Base-by-base conservation (phyloP, 257 asterid genomes). In the Phtheirospermum japonicum region DNA sequence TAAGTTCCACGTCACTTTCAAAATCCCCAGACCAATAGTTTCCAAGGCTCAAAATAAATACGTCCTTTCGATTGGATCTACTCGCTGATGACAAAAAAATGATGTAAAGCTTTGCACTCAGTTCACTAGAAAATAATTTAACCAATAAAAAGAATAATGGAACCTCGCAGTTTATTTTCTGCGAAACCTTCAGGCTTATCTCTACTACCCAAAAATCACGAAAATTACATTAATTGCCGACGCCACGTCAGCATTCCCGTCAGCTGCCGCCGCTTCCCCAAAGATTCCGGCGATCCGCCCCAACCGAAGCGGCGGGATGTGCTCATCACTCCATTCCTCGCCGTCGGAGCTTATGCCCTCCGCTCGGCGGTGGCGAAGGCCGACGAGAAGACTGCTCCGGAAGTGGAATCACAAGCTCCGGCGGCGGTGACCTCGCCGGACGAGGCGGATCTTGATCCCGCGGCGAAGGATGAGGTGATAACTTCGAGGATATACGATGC, bases 401-500 rank as follows among this genome's bases (percentile, higher is more conserved):
- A 65, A 45, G 59, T 67, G 55, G 63, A 58, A 17, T 68, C 10
- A 17, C 45, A 37, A 43, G 12, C 49, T 14, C 56, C 61, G 36
- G 28, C 61, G n/a, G 61, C 69, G 57, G 28, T 23, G 28, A 23
- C 28, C 28, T 23, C 28, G 3, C 28, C 28, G 28, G 28, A 23
- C 23, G 67, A 53, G 30, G 69, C 5, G 61, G 74, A n/a, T 9
- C 57, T 58, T 34, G 72, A 52, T 28, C 68, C 66, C 72, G 75
- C 32, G 75, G 71, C 2, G 78, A 50, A 57, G 73, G 87, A 77
- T 56, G 91, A 83, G 73, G 87, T 66, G 65, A 74, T 86, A 9
- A 82, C 59, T 72, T 86, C 88, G 45, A 84, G 95, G 84, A 79
- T 89, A 56, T 86, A 89, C 46, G 95, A 89, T 26, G 88, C 97